phyloP scores from a whole-genome alignment of 352 stramenopile species.

The Peronospora tabacina region DNA sequence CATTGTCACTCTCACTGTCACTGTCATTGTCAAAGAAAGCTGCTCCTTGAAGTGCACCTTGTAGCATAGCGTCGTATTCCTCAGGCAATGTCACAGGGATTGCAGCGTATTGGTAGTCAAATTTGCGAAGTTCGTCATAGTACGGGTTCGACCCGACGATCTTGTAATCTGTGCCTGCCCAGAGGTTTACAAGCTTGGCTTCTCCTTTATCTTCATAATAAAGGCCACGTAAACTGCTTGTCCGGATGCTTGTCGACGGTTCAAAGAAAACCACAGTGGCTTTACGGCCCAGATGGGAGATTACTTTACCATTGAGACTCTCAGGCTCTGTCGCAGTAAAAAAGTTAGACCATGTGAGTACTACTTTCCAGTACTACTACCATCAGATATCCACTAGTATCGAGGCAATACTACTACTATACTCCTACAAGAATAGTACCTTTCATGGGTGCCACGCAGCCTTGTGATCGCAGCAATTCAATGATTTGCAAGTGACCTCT shows the following conservation, averaged over 20 bases:
- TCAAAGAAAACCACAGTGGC: conserved; percentile 80
- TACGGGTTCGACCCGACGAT: conserved; percentile 69
- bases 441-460: conserved; percentile 79
- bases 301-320: conserved; percentile 67
- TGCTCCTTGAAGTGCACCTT: conserved; percentile 62
- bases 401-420: no score
- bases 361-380: background rate
- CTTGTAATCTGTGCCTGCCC: conserved; percentile 76
- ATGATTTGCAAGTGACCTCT: conserved; percentile 78
- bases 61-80: conserved; percentile 54
- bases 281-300: conserved; percentile 56
- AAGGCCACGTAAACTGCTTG: conserved; percentile 62
- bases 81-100: conserved; percentile 37
- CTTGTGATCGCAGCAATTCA: conserved; percentile 69
- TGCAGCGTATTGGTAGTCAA: conserved; percentile 66
- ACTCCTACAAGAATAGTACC: no score
- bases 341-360: background rate
- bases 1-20: conserved; percentile 69
- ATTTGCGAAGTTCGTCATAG: conserved; percentile 59
- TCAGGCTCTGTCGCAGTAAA: conserved; percentile 46
- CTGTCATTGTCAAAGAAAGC: conserved; percentile 80
- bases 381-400: background rate
- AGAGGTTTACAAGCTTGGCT: conserved; percentile 72
- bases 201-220: conserved; percentile 75
- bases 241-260: conserved; percentile 65